A percentile compares a stretch with the other conserved stretches of the same genome.
Evolutionary conservation across 192 early-diverging fungal genomes (phyloP).

Genomic region (Coemansia sp.): DNA sequence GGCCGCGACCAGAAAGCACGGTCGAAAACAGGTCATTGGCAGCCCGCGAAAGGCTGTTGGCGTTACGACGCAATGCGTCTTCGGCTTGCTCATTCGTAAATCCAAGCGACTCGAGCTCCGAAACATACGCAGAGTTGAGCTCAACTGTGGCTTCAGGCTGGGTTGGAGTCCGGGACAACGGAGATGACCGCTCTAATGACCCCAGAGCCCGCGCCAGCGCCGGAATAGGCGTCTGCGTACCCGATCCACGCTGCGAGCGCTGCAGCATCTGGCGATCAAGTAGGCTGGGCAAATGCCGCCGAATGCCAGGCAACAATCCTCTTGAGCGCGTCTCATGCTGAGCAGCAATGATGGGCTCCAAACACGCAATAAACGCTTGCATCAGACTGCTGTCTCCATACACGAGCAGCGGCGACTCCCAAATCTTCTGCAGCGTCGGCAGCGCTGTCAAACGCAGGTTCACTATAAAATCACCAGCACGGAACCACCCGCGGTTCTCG

Average conservation of each 20-base stretch:
- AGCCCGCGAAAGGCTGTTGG: conserved; percentile 76
- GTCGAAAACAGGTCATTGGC: conserved; percentile 76
- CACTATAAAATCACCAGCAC: conserved; percentile 67
- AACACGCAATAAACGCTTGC: conserved; percentile 58
- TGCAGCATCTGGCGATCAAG: conserved; percentile 19
- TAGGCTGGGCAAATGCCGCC: conserved; percentile 25
- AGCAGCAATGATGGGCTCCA: conserved; percentile 68
- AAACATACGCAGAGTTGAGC: conserved; percentile 64
- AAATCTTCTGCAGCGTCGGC: conserved; percentile 61
- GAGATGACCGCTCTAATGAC: conserved; percentile 13
- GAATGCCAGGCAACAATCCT: conserved; percentile 3
- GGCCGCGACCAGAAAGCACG: conserved; percentile 7
- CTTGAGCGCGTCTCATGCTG: conserved; percentile 60
- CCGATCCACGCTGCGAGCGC: conserved; percentile 11
- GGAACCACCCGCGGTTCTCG: conserved; percentile 62
- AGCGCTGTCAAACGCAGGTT: conserved; percentile 61
- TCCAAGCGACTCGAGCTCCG: conserved; percentile 84
- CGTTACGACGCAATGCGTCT: conserved; percentile 70
- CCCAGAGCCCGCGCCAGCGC: conserved; percentile 24
- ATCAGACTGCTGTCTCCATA: conserved; percentile 56
- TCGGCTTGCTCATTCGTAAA: conserved; percentile 77
- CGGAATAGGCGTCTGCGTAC: conserved; percentile 31
- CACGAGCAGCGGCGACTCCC: conserved; percentile 61
- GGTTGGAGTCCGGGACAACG: conserved; percentile 10
- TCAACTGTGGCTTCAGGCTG: conserved; percentile 7